Evolutionary conservation across 768 basidiomycete species (phyloP), one percentile per base, ranked within the genome.

Genomic region (Boletus rex-veris): DNA sequence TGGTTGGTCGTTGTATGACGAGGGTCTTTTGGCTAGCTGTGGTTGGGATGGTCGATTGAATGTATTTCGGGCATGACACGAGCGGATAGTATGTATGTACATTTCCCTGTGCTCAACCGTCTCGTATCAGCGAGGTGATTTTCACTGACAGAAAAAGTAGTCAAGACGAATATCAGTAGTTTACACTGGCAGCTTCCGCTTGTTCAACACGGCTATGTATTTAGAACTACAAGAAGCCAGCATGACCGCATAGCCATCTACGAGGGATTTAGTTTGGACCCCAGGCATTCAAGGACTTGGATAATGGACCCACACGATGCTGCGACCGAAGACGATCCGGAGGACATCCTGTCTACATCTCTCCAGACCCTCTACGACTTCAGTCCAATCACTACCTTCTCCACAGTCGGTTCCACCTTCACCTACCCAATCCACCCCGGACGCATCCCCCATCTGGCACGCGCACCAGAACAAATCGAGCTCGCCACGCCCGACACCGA

Each of bases 1-100:
- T 64, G 80, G 81, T 44, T 97, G 95, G 94, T 92, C 91, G n/a
- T 70, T 97, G 62, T 94, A 85, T 58, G 92, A 97, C 45, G 85
- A 91, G 64, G 90, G 91, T 1, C 66, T 93, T 16, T 64, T 98
- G 44, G 93, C 90, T 38, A 95, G 86, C 54, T 95, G 92, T 69
- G 84, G 51, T 40, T 52, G 51, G 51, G 51, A 52, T 16, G 51
- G 51, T 40, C 44, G 51, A 71, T 72, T 96, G 49, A 82, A 87
- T 71, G 77, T 95, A 58, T 93, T 90, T 67, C 83, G 81, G 54
- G 73, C 82, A 42, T 79, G 61, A 64, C 46, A 38, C 15, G 15
- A 24, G 24, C 24, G 24, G 24, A 24, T 24, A 24, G 24, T 33
- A 33, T 61, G 39, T 35, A 33, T 61, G 39, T 35, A 33, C 33